Conservation (phyloP, 345 rosid genomes). For the Boechera retrofracta region DNA sequence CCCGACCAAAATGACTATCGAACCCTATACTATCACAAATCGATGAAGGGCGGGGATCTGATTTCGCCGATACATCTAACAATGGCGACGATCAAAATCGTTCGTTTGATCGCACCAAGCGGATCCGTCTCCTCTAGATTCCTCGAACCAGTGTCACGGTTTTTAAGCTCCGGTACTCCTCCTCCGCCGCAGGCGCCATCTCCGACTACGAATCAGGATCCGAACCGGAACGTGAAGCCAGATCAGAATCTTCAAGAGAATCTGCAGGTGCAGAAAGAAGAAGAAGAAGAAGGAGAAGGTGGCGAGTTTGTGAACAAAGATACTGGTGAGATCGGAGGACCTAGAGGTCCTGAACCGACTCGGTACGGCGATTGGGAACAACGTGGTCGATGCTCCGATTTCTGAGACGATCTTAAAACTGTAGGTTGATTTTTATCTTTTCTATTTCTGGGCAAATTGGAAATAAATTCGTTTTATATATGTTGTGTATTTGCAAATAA, state of each 20-base stretch:
- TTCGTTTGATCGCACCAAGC: slow-evolving; percentile 23
- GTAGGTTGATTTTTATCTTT: neutral
- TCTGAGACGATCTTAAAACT: slow-evolving; percentile 44
- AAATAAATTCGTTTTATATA: neutral
- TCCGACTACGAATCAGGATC: slow-evolving; percentile 18
- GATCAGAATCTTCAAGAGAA: slow-evolving; percentile 43
- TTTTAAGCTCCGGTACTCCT: slow-evolving; percentile 34
- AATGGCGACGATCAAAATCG: slow-evolving; percentile 43
- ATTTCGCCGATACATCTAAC: slow-evolving; percentile 3
- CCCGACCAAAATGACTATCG: neutral
- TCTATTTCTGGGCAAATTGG: neutral
- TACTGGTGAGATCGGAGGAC: slow-evolving; percentile 90
- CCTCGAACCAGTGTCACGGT: slow-evolving; percentile 34
- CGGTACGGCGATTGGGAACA: slow-evolving; percentile 97
- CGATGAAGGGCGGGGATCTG: neutral
- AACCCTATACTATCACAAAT: slow-evolving; percentile 13
- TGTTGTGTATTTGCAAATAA: slow-evolving; percentile 5
- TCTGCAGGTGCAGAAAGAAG: slow-evolving; percentile 18
- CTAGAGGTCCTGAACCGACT: slow-evolving; percentile 90
- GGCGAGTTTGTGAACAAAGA: slow-evolving; percentile 58
- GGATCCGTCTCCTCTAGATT: slow-evolving; percentile 32
- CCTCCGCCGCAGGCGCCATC: slow-evolving; percentile 25
- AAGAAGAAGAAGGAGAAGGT: slow-evolving; percentile 45
- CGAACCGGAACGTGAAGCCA: slow-evolving; percentile 23
- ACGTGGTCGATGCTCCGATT: slow-evolving; percentile 89